Evolutionary conservation across 2,329 filamentous ascomycete genomes (phyloP), one percentile per base, ranked within the genome.

Genomic region (Cyphellophora attinorum): DNA sequence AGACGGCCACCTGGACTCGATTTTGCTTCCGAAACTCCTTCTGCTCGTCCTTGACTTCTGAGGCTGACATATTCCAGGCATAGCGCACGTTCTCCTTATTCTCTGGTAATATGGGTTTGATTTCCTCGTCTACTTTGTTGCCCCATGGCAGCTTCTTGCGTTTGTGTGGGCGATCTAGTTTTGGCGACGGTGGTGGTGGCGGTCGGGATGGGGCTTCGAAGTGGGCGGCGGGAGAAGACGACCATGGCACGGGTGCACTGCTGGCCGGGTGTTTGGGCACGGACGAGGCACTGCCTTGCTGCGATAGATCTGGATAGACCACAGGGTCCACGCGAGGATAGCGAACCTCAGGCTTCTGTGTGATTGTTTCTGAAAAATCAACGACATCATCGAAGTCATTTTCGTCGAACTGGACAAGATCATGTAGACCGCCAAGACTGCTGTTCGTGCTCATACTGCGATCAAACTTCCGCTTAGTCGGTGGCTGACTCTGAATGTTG

Each of bases 381-480:
- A 93, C 65, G 36, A 85, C 71, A 47, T 94, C 86, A 49, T 85
- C 85, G 46, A 93, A 91, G 52, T 94, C 88, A 48, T 89, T 79
- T 42, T 86, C 82, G 40, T 77, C 74, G 43, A 86, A 82, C 40
- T 71, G 74, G 6, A 81, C 71, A 3, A 56, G 57, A 31, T 54
- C 59, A 45, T 67, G 65, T 12, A 70, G 54, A 11, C 58, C 60
- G 1, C 56, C 57, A 35, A 69, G 42, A 18, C 31, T 44, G 39
- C 41, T 45, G 5, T 40, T 35, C 11, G 31, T 44, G 33, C 48
- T 49, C 28, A 49, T 43, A 18, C 33, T 44, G 18, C 47, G 42
- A 19, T 47, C 45, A 30, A 51, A 42, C 29, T 49, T 51, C 18
- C 48, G 37, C 37, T 51, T 44, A 27, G 28, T 21, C 15, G 17